Conservation (phyloP, 306 rosid species). For the Calophaca sinica region DNA sequence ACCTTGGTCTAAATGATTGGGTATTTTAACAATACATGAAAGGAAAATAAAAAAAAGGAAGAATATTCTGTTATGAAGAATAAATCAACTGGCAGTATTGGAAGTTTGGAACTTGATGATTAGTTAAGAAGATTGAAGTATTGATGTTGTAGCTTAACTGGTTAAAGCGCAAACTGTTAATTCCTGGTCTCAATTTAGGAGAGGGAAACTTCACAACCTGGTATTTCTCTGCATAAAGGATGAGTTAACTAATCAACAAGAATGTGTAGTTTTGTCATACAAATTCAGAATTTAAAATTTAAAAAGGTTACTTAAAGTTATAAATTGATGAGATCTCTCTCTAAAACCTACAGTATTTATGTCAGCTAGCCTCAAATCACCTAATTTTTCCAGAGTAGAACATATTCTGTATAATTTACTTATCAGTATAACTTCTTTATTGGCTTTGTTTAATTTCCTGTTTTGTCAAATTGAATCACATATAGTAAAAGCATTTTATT, state of each 20-base stretch:
- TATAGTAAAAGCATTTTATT: not conserved
- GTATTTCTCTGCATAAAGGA: not conserved
- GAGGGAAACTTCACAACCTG: not conserved
- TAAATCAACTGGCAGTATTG: not conserved
- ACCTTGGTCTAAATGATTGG: not conserved
- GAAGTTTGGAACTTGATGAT: not conserved
- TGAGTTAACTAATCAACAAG: no score
- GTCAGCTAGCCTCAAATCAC: no score
- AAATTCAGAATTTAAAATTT: no score
- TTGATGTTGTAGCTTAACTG: not conserved
- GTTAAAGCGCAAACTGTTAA: not conserved
- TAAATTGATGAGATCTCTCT: not conserved
- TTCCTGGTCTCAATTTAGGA: not conserved
- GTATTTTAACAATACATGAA: not conserved
- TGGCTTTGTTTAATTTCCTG: not conserved
- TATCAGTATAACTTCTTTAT: no score
- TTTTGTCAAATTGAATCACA: slow-evolving; percentile 8
- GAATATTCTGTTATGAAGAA: slow-evolving; percentile 1
- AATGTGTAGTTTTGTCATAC: no score
- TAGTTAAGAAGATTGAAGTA: not conserved
- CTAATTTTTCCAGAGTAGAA: not conserved
- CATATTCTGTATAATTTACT: no score
- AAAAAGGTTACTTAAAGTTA: no score
- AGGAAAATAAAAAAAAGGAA: not conserved
- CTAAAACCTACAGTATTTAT: not conserved